phyloP scores from a whole-genome alignment of 345 rosid genomes.

The Orychophragmus violaceus region DNA sequence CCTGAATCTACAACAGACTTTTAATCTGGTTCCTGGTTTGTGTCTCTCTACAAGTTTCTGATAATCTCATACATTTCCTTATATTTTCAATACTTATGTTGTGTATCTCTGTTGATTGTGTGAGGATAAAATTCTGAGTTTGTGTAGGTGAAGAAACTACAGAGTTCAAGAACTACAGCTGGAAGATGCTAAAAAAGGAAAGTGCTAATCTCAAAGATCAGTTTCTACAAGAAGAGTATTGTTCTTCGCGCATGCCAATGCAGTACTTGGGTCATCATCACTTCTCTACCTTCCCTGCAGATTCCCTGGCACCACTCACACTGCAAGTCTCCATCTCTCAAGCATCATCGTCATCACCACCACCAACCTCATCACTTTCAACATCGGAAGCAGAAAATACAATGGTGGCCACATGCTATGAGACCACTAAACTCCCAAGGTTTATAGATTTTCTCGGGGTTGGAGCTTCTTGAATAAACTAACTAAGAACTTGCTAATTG shows the following conservation, averaged over 20 bases:
- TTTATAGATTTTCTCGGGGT: constrained; percentile 67
- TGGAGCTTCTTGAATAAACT: constrained; percentile 24
- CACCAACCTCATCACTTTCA: constrained; percentile 19
- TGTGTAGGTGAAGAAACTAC: constrained; percentile 21
- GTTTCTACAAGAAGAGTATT: constrained; percentile 4
- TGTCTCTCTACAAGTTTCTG: not conserved
- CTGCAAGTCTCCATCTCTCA: constrained; percentile 34
- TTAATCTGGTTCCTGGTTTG: constrained; percentile 19
- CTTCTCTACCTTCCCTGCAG: constrained; percentile 28
- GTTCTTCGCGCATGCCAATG: constrained; percentile 15
- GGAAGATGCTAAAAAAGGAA: constrained; percentile 26
- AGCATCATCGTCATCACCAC: constrained; percentile 41
- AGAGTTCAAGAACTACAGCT: constrained; percentile 15
- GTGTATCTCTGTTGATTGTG: not conserved
- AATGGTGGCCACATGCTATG: constrained; percentile 13
- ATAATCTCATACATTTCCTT: not conserved
- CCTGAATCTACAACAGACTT: not conserved
- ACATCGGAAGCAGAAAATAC: constrained; percentile 29
- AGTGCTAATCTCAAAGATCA: constrained; percentile 16
- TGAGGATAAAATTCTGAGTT: not conserved
- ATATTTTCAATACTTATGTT: not conserved
- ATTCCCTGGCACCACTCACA: constrained; percentile 31
- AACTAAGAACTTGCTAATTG: not conserved
- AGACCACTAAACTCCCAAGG: constrained; percentile 26
- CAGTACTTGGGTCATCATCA: too few species aligned